Evolutionary conservation across 805 yeast species (phyloP).

Genomic region (Pichia exigua): DNA sequence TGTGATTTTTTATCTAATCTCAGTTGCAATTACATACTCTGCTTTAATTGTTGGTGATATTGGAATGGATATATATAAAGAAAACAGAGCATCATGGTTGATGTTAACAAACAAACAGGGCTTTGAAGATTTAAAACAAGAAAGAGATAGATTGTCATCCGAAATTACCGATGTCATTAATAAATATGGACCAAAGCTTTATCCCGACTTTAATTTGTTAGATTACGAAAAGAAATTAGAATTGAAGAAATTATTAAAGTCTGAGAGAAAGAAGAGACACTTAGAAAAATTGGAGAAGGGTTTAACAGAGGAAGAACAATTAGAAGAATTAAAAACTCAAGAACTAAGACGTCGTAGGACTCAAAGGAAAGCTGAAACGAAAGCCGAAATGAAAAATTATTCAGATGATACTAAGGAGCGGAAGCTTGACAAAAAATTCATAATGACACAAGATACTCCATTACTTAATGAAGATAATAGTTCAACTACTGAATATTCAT

Average conservation of each 20-base stretch:
- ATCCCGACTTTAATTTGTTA: conserved; percentile 71
- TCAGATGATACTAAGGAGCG: not conserved
- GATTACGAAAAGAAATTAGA: conserved; percentile 36
- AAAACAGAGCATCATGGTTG: conserved; percentile 71
- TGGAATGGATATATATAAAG: conserved; percentile 82
- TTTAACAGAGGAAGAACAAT: conserved; percentile 35
- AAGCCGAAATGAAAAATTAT: conserved; percentile 1
- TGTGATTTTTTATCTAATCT: conserved; percentile 49
- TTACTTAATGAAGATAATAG: conserved; percentile 42
- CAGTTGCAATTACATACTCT: conserved; percentile 75
- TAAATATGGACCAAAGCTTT: conserved; percentile 73
- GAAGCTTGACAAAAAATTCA: conserved; percentile 16
- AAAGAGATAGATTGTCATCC: conserved; percentile 54
- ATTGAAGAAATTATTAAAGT: conserved; percentile 23
- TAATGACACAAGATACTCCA: conserved; percentile 42
- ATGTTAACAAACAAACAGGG: conserved; percentile 53
- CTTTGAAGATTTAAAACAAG: conserved; percentile 48
- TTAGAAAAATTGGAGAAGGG: conserved; percentile 14
- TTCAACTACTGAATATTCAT: conserved; percentile 27
- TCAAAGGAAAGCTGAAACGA: conserved; percentile 20
- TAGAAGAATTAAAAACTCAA: conserved; percentile 43
- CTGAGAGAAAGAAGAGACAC: conserved; percentile 21
- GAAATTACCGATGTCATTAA: conserved; percentile 77
- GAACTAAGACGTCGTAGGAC: conserved; percentile 37
- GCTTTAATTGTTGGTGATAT: conserved; percentile 88